Evolutionary conservation across 108 stramenopile species (phyloP).

Genomic region (Hondaea fermentalgiana): DNA sequence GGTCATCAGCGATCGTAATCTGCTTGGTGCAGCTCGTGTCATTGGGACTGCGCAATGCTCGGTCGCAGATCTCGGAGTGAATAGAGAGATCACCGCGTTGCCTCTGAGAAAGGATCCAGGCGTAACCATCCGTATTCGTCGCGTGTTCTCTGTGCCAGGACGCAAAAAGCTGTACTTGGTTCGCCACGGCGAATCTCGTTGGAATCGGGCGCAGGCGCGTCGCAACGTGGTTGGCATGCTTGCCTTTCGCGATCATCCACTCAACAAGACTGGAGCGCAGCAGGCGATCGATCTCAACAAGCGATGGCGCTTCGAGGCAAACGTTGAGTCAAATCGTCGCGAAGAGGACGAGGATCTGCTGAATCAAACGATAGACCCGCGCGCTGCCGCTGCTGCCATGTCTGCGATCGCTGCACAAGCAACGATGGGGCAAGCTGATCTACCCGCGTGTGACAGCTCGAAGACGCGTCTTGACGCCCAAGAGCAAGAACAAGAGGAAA

Average conservation of each 20-base stretch:
- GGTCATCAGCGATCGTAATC: neutral
- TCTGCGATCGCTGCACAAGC: neutral
- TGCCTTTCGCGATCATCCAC: neutral
- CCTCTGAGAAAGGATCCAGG: neutral
- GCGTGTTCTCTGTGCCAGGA: neutral
- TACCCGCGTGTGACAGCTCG: too few relatives aligned
- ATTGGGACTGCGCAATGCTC: neutral
- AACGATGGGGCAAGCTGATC: too few relatives aligned
- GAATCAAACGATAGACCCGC: neutral
- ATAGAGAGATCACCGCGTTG: neutral
- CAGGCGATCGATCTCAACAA: neutral
- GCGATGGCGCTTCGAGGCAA: neutral
- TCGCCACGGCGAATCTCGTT: neutral
- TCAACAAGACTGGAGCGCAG: neutral
- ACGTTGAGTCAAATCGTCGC: neutral
- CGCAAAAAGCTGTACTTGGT: neutral
- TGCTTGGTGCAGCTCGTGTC: neutral
- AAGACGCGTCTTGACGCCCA: too few relatives aligned
- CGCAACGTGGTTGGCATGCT: neutral
- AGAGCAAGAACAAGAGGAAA: too few relatives aligned
- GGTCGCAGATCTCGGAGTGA: neutral
- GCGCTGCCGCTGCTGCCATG: neutral
- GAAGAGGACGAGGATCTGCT: neutral
- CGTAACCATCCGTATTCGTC: neutral
- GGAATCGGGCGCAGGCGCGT: neutral